Evolutionary conservation across 106 monocot species (phyloP), one percentile per base, ranked within the genome.

Genomic region (Narthecium ossifragum): DNA sequence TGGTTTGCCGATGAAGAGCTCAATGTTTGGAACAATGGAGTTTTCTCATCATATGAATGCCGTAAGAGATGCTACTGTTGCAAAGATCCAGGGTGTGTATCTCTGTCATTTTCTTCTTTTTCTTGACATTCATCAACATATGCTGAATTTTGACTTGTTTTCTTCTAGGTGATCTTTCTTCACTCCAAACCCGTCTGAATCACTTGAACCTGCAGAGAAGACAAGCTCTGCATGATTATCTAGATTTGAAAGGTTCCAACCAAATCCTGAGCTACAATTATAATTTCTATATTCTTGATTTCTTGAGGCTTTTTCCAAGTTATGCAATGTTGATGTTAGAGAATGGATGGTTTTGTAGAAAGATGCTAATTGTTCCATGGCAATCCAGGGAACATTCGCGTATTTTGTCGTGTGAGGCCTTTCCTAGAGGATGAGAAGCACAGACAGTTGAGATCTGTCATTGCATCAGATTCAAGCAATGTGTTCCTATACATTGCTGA

Each of bases 341-440:
- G n/a, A n/a, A n/a, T n/a, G n/a, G n/a, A n/a, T n/a, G n/a, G n/a
- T n/a, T n/a, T n/a, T n/a, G n/a, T n/a, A n/a, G 2, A 49, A 22
- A 49, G 17, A 13, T 39, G 39, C 3, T 1, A 39, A 39, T 30
- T 13, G 18, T 30, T 57, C 18, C 21, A 34, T 57, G 28, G 13
- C 11, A 15, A 46, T 62, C 2, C 61, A 88, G 88, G 83, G 14
- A 88, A 83, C 63, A 77, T 88, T 46, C 61, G 83, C 9, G 83
- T 88, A 38, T 83, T 88, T 62, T 88, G 81, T 50, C 73, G 81
- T 13, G 46, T 75, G 66, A 66, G 78, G 38, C 88, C 88, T 57
- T 72, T 72, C 9, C 66, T 76, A n/a, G 47, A 51, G 36, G 53
- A 71, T 43, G 67, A 74, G 56, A 68, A 17, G 61, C 39, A 56